Evolutionary conservation across 345 rosid genomes (phyloP).

Genomic region (Eucalyptus urophylla): DNA sequence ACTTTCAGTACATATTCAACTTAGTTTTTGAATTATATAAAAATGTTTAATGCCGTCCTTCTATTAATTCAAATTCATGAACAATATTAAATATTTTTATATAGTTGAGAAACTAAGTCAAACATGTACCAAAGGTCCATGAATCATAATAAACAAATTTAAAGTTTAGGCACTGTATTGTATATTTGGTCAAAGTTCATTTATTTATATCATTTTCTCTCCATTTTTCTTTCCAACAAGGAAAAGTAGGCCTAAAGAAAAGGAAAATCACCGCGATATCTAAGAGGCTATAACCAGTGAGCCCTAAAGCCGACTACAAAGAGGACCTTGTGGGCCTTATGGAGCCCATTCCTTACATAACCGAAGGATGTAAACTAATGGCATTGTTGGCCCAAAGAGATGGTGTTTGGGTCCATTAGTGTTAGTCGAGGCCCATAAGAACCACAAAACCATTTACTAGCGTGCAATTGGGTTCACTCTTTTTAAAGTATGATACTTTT

Average conservation of each 20-base stretch:
- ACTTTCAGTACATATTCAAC: not conserved
- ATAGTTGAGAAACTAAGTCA: not conserved
- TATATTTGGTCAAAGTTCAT: not conserved
- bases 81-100: not conserved
- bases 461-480: not conserved
- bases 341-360: not conserved
- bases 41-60: too few relatives aligned
- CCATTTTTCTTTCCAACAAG: not conserved
- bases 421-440: not conserved
- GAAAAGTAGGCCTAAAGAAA: not conserved
- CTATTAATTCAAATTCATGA: not conserved
- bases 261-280: not conserved
- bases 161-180: accelerated
- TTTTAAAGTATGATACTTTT: too few relatives aligned
- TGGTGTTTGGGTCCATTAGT: not conserved
- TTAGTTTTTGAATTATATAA: too few relatives aligned
- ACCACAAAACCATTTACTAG: not conserved
- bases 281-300: not conserved
- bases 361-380: not conserved
- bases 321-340: not conserved
- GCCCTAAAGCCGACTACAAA: not conserved
- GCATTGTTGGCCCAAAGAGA: not conserved
- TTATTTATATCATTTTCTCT: not conserved
- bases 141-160: not conserved
- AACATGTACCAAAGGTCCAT: not conserved